Conservation (phyloP, 108 stramenopile genomes). For the Discostella pseudostelligera region DNA sequence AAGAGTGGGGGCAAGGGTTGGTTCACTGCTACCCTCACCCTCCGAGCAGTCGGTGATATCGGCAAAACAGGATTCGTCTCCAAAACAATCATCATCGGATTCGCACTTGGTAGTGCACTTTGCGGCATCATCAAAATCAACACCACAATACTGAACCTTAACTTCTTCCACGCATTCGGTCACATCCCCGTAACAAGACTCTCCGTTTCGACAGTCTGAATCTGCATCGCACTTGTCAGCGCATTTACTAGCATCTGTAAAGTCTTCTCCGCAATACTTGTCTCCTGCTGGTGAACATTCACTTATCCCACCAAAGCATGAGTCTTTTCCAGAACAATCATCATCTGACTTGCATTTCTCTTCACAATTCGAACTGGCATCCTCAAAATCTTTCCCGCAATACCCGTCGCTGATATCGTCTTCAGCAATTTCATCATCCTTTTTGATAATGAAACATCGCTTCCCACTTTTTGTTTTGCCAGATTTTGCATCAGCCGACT, state of each 20-base stretch:
- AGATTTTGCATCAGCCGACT: slow-evolving; percentile 2
- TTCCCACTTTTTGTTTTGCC: slow-evolving; percentile 20
- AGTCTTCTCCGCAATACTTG: slow-evolving; percentile 3
- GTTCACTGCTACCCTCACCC: background rate
- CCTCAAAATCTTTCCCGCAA: slow-evolving; percentile 10
- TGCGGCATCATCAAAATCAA: too few species aligned
- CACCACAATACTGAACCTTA: too few species aligned
- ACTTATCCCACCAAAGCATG: background rate
- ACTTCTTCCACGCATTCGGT: background rate
- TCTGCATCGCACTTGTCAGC: background rate
- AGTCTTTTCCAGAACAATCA: slow-evolving; percentile 5
- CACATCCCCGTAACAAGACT: slow-evolving; percentile 9
- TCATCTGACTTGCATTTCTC: background rate
- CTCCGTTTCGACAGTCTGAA: slow-evolving; percentile 1
- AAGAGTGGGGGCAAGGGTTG: background rate
- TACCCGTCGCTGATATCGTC: slow-evolving; percentile 1
- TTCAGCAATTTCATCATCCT: background rate
- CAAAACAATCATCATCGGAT: background rate
- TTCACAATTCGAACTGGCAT: slow-evolving; percentile 12
- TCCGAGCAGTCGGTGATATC: background rate
- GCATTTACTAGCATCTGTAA: background rate
- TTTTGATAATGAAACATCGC: background rate
- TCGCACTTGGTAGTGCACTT: slow-evolving; percentile 1
- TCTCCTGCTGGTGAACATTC: background rate
- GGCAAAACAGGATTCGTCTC: background rate